Percentiles rank a stretch among this genome's conserved stretches.
Conservation (phyloP, 2,329 filamentous ascomycete genomes). For the Aphanoascus verrucosus region DNA sequence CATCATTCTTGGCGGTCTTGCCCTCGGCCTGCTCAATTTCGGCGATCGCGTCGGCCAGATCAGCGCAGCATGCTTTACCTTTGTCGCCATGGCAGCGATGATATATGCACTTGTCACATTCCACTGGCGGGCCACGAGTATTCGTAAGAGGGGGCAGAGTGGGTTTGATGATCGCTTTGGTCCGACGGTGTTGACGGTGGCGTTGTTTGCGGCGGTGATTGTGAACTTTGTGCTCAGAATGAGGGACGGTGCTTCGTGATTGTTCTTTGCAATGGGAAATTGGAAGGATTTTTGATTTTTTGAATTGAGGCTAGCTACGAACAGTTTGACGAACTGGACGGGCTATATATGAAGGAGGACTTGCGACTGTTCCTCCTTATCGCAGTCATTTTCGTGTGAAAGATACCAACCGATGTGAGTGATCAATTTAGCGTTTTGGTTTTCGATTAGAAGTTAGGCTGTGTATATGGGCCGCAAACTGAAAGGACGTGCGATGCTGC, state of each 20-base stretch:
- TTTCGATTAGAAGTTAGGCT: too few species aligned
- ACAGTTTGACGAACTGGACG: too few species aligned
- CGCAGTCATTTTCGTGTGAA: too few species aligned
- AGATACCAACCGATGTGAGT: too few species aligned
- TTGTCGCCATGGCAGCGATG: slow-evolving; percentile 91
- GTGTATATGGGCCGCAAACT: too few species aligned
- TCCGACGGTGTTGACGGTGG: slow-evolving; percentile 78
- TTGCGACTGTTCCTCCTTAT: too few species aligned
- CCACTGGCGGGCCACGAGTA: slow-evolving; percentile 93
- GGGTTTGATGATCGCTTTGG: slow-evolving; percentile 96
- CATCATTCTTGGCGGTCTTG: slow-evolving; percentile 91
- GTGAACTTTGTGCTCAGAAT: slow-evolving; percentile 83
- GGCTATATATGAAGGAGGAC: too few species aligned
- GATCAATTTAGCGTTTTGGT: too few species aligned
- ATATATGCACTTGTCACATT: slow-evolving; percentile 89
- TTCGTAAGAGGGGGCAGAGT: slow-evolving; percentile 78
- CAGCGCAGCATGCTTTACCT: slow-evolving; percentile 83
- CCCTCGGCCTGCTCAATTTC: slow-evolving; percentile 96
- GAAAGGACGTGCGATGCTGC: too few species aligned
- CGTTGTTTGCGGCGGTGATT: slow-evolving; percentile 76
- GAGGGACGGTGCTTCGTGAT: slow-evolving; percentile 18
- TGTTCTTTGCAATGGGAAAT: too few species aligned
- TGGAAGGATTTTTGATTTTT: too few species aligned
- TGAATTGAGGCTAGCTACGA: too few species aligned
- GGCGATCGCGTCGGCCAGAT: slow-evolving; percentile 91